Evolutionary conservation across 1,284 basidiomycete species (phyloP), one percentile per base, ranked within the genome.

Genomic region (Ustilago hordei): DNA sequence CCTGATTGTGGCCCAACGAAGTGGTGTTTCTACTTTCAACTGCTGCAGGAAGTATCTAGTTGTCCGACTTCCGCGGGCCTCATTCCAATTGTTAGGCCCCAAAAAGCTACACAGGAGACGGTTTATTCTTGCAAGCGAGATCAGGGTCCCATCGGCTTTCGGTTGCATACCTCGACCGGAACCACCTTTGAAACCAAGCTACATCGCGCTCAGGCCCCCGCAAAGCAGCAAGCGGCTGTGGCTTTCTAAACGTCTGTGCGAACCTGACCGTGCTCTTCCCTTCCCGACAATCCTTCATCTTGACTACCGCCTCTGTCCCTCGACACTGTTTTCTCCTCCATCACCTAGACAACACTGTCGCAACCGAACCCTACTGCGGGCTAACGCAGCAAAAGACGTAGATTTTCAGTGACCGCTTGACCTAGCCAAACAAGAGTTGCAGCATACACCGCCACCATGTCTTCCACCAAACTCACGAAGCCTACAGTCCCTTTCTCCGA

Each of bases 401-500:
- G 15, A 41, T 15, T 15, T 19, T 19, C 23, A 28, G 23, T 28
- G 23, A 28, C 23, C 23, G 23, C 23, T 28, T 28, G 23, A 28
- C n/a, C 23, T 28, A n/a, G 8, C n/a, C 17, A 9, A 19, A 31
- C 23, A 48, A 31, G n/a, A 12, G 23, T 28, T 13, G 11, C 28
- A 50, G 31, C 31, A n/a, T 17, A 9, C 38, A 50, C 23, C 48
- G 23, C 31, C 57, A 63, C 15, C 55, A 72, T 77, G 75, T 43
- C 66, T 28, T 41, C 55, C 17, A 4, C 53, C 47, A 72, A 77
- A 47, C 70, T 77, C 45, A 77, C 75, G 55, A 66, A 67, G 17
- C 75, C 75, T 7, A 77, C 75, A 48, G 75, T 78, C 0, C 75
- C 75, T 53, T 80, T 76, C 64, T 62, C 69, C 43, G 79, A 80